These are phyloP conservation scores for Ochromonas danica DNA, from an alignment of 108 stramenopile genomes.

Conservation along the genomic window DNA sequence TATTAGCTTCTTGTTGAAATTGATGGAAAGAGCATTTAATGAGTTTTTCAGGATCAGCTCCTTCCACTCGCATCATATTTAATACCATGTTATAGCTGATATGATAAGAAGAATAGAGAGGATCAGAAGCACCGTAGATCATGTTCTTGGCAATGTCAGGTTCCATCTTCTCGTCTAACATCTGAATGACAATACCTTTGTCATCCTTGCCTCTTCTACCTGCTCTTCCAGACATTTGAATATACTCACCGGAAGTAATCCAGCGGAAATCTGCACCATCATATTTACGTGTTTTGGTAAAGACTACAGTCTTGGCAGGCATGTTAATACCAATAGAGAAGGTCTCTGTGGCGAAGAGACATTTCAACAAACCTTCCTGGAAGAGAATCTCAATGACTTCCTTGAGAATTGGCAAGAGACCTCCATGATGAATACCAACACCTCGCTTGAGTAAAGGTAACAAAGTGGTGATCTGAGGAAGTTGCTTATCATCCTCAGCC, in stretches of 20 bases:
- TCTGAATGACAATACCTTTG: conserved; percentile 96
- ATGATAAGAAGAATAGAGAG: conserved; percentile 88
- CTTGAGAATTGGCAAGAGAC: conserved; percentile 97
- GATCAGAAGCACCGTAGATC: conserved; percentile 87
- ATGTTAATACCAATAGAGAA: conserved; percentile 99
- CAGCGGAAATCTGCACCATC: conserved; percentile 75
- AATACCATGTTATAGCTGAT: conserved; percentile 98
- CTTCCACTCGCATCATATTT: conserved; percentile 97
- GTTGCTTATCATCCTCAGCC: conserved; percentile 85
- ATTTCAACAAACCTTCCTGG: conserved; percentile 90
- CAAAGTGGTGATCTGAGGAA: conserved; percentile 82
- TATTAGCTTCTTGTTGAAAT: conserved; percentile 84
- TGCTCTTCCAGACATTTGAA: conserved; percentile 95
- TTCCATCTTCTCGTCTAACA: conserved; percentile 99
- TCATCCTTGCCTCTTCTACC: conserved; percentile 98
- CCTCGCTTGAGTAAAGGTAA: conserved; percentile 92
- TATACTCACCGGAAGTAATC: conserved; percentile 81
- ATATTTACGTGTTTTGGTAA: conserved; percentile 93
- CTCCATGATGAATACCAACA: conserved; percentile 98
- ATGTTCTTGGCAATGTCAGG: conserved; percentile 89
- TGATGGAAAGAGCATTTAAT: conserved; percentile 92
- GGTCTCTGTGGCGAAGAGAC: conserved; percentile 96
- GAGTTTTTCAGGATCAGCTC: conserved; percentile 85
- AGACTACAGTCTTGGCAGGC: conserved; percentile 99
- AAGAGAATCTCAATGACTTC: conserved; percentile 99